Base-by-base conservation (phyloP, 768 basidiomycete species). In the Lyophyllum semitale region DNA sequence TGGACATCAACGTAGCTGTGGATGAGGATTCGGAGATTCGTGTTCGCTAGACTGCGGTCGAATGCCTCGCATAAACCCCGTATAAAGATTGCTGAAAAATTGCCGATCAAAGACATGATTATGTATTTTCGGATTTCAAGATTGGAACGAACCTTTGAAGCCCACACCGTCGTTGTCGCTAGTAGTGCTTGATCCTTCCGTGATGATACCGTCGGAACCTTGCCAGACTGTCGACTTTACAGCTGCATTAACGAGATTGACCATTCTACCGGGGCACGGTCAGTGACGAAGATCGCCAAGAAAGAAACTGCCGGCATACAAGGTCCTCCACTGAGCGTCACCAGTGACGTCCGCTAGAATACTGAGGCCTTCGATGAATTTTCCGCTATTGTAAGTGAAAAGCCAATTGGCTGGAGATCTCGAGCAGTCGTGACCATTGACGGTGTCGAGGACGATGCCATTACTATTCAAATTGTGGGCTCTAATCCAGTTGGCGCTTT, bases 351-450 rank as follows among this genome's bases (percentile, higher is more conserved):
- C 70, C 0, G 68, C 66, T 27, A 83, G 64, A 7, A 83, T 72
- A 44, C 73, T 76, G 48, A 82, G 65, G 2, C 81, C 82, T 59
- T 84, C 82, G 22, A 83, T 71, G 47, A 72, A 78, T 54, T 84
- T 84, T 26, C 83, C 81, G 26, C 70, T 76, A 54, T 83, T 84
- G 57, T 83, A 83, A 0, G 82, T 82, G 65, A 82, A 83, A 5
- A 81, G 44, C 75, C 78, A 81, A 3, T 55, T 70, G 3, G 74
- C 61, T 2, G 79, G 73, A 0, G 80, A 78, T 29, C 77, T 67
- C 1, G 75, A 70, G 64, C 81, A 84, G 52, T 83, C 74, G 25
- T 71, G 66, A 9, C 68, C 81, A 53, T 75, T 67, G 46, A 82
- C 73, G 13, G 76, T 75, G 63, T 84, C 82, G 8, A 84, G 68